phyloP scores from a whole-genome alignment of 768 basidiomycete species.

The Amanita rubescens region DNA sequence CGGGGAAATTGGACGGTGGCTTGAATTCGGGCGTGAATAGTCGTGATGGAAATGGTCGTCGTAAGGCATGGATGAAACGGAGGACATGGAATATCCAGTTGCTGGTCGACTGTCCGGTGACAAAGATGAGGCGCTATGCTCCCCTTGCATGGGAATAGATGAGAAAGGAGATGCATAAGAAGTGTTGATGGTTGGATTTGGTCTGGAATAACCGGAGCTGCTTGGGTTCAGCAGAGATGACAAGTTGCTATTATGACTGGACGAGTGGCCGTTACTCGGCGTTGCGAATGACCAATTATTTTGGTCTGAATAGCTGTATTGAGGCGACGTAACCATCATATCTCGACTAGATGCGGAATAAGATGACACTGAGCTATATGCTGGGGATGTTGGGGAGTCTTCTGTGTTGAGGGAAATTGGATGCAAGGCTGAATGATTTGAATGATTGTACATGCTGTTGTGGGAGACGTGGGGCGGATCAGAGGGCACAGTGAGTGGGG shows the following conservation, averaged over 20 bases:
- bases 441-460: slow-evolving; percentile 50
- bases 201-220: slow-evolving; percentile 47
- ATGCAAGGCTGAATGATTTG: slow-evolving; percentile 49
- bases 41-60: slow-evolving; percentile 49
- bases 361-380: slow-evolving; percentile 34
- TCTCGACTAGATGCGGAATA: slow-evolving; percentile 37
- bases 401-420: slow-evolving; percentile 58
- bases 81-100: slow-evolving; percentile 81
- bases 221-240: slow-evolving; percentile 76
- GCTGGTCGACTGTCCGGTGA: slow-evolving; percentile 84
- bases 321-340: slow-evolving; percentile 40
- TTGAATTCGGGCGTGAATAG: slow-evolving; percentile 68
- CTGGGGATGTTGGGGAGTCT: slow-evolving; percentile 49
- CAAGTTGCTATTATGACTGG: slow-evolving; percentile 64
- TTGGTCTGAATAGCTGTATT: slow-evolving; percentile 60
- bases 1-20: slow-evolving; percentile 64
- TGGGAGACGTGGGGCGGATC: slow-evolving; percentile 60
- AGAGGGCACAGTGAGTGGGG: slow-evolving; percentile 78
- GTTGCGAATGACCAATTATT: slow-evolving; percentile 45
- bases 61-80: slow-evolving; percentile 70
- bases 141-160: slow-evolving; percentile 57
- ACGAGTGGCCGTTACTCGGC: slow-evolving; percentile 40
- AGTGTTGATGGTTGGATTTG: slow-evolving; percentile 64
- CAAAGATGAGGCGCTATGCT: slow-evolving; percentile 63
- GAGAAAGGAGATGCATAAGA: slow-evolving; percentile 68